Percentiles rank a stretch among this genome's conserved stretches.
Conservation (phyloP, 768 basidiomycete genomes). For the Agrocybe pediades region DNA sequence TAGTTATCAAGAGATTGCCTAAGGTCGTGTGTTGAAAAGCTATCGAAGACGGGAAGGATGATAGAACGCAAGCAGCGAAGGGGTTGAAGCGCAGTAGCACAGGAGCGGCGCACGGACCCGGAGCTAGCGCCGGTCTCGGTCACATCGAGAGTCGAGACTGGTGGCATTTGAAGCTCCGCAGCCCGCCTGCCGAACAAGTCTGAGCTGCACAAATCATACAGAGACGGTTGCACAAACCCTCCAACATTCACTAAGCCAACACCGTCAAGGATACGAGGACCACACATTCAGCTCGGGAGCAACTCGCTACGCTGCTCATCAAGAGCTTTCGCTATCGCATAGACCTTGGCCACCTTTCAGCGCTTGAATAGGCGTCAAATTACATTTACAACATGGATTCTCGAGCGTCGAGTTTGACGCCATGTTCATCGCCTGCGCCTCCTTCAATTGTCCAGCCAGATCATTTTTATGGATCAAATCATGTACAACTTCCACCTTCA, state of each 20-base stretch:
- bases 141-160: background rate
- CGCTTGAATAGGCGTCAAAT: background rate
- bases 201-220: background rate
- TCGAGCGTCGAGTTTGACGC: conserved; percentile 44
- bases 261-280: too few species aligned
- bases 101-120: background rate
- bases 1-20: too few species aligned
- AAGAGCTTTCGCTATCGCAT: too few species aligned
- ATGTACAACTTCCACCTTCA: conserved; percentile 52
- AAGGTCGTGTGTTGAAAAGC: too few species aligned
- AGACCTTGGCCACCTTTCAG: too few species aligned
- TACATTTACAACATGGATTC: conserved; percentile 27
- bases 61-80: too few species aligned
- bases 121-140: background rate
- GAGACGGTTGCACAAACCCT: background rate
- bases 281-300: too few species aligned
- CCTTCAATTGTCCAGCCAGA: conserved; percentile 67
- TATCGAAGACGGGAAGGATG: too few species aligned
- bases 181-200: background rate
- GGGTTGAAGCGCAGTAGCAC: too few species aligned
- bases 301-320: too few species aligned
- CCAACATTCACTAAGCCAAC: background rate
- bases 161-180: background rate
- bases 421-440: conserved; percentile 54
- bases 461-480: conserved; percentile 75